These are phyloP conservation scores for Oemleria cerasiformis DNA, from an alignment of 306 rosid species.

Conservation along the genomic window DNA sequence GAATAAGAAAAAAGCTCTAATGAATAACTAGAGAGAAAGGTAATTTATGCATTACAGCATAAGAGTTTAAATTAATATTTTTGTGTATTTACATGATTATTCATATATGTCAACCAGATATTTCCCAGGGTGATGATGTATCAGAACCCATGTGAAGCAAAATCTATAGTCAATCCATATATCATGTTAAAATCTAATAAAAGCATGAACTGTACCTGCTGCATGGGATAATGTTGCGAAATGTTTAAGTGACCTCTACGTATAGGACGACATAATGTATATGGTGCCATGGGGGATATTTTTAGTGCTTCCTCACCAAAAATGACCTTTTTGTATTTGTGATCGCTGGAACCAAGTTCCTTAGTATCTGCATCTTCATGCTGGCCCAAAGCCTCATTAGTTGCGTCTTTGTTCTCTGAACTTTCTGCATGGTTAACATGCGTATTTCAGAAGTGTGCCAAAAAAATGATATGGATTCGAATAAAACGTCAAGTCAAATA, in stretches of 20 bases:
- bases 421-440: slow-evolving; percentile 41
- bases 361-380: slow-evolving; percentile 45
- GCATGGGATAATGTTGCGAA: slow-evolving; percentile 84
- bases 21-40: no score
- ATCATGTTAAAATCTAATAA: slow-evolving; percentile 11
- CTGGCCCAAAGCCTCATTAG: slow-evolving; percentile 41
- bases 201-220: slow-evolving; percentile 60
- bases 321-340: slow-evolving; percentile 52
- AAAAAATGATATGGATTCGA: slow-evolving; percentile 29
- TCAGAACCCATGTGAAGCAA: slow-evolving; percentile 17
- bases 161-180: slow-evolving; percentile 1
- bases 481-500: slow-evolving; percentile 18
- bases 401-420: slow-evolving; percentile 36
- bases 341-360: slow-evolving; percentile 37
- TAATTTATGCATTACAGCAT: not conserved
- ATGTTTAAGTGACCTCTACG: slow-evolving; percentile 93
- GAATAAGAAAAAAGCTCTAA: no score
- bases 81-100: not conserved
- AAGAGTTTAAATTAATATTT: not conserved
- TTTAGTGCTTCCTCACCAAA: slow-evolving; percentile 88
- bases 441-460: slow-evolving; percentile 19
- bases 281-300: slow-evolving; percentile 69
- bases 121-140: not conserved
- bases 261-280: slow-evolving; percentile 81
- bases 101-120: not conserved